Evolutionary conservation across 768 basidiomycete genomes (phyloP).

Genomic region (Lentinula edodes): DNA sequence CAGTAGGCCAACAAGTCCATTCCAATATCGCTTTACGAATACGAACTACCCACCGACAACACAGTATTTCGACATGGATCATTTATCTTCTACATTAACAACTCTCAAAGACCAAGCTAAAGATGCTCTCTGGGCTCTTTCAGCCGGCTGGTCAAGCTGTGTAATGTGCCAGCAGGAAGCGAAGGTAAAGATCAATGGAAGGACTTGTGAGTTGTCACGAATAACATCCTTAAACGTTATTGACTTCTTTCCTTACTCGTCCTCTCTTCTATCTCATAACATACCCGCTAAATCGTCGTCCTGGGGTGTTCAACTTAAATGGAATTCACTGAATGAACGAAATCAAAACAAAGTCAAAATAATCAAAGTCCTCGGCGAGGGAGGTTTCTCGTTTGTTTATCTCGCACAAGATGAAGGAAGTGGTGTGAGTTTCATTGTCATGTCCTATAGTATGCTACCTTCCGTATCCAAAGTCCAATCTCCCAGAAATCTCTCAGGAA

Average conservation of each 20-base stretch:
- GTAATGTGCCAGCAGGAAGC: conserved; percentile 69
- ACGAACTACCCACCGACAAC: no score
- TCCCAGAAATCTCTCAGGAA: not conserved
- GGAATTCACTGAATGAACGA: no score
- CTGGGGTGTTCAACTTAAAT: no score
- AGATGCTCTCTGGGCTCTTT: conserved; percentile 77
- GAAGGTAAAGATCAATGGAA: conserved; percentile 91
- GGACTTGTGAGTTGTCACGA: conserved; percentile 63
- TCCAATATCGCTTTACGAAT: no score
- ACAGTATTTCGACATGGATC: not conserved
- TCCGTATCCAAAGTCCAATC: no score
- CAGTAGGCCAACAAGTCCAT: no score
- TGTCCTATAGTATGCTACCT: no score
- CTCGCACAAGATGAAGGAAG: conserved; percentile 82
- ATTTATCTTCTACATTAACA: conserved; percentile 30
- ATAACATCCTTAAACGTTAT: no score
- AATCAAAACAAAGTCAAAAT: conserved; percentile 63
- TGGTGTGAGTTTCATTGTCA: conserved; percentile 47
- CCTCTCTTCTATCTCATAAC: no score
- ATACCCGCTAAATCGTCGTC: no score
- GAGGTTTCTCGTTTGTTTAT: conserved; percentile 92
- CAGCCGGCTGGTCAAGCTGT: conserved; percentile 44
- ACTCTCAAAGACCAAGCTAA: conserved; percentile 69
- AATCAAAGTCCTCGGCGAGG: conserved; percentile 90
- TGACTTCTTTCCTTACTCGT: no score